Evolutionary conservation across 169 alveolate genomes (phyloP).

Genomic region (Sarcocystis neurona): DNA sequence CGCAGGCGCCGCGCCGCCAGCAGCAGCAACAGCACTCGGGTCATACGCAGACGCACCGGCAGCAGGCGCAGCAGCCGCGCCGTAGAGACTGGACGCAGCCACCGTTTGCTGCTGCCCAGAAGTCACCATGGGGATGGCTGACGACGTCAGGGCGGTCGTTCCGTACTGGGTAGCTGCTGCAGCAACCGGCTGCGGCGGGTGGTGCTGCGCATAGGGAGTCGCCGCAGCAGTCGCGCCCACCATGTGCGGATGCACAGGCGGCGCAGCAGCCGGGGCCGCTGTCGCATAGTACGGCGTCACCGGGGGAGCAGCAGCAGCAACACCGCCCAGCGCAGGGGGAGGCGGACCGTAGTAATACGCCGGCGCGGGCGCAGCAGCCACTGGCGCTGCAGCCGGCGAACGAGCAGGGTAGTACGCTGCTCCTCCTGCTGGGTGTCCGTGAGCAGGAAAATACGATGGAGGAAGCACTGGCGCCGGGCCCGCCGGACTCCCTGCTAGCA

Average conservation of each 20-base stretch:
- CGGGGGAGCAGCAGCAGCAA: background rate
- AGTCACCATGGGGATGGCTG: too few species aligned
- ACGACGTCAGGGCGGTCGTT: too few species aligned
- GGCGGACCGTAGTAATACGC: slow-evolving; percentile 37
- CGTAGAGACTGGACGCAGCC: too few species aligned
- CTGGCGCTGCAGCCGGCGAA: background rate
- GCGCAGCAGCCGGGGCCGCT: background rate
- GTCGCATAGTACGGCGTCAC: background rate
- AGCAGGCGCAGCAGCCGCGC: background rate
- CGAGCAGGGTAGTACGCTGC: slow-evolving; percentile 18
- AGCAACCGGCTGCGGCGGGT: background rate
- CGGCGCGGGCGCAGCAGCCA: slow-evolving; percentile 26
- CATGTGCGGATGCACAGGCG: too few species aligned
- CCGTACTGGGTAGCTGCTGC: background rate
- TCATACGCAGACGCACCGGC: slow-evolving; percentile 11
- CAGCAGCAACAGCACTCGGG: background rate
- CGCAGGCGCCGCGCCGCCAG: slow-evolving; percentile 3
- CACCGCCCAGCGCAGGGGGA: background rate
- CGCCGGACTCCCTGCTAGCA: slow-evolving; percentile 13
- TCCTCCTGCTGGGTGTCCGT: too few species aligned
- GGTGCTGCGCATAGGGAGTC: background rate
- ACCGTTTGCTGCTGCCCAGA: too few species aligned
- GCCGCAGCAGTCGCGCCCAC: too few species aligned
- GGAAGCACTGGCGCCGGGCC: background rate
- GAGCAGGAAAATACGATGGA: background rate